phyloP scores from a whole-genome alignment of 495 filamentous ascomycete species.

The Penicillium lividum region DNA sequence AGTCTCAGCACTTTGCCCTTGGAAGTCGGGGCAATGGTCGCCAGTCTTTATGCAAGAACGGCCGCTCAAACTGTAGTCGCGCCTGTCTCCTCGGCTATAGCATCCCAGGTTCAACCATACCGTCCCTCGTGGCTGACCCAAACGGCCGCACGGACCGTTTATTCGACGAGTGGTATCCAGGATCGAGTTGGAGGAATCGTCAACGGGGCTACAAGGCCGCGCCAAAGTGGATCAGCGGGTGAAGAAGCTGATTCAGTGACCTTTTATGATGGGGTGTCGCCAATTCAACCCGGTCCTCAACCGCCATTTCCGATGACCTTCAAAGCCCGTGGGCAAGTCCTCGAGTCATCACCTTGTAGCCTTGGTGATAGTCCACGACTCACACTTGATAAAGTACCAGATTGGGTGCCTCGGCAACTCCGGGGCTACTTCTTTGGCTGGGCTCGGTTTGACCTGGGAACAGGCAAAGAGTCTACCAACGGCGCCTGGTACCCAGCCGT shows the following conservation, averaged over 20 bases:
- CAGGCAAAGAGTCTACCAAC: slow-evolving; percentile 14
- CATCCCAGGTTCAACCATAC: slow-evolving; percentile 35
- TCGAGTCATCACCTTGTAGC: slow-evolving; percentile 34
- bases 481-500: slow-evolving; percentile 54
- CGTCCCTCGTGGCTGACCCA: slow-evolving; percentile 43
- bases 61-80: slow-evolving; percentile 47
- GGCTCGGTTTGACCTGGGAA: slow-evolving; percentile 40
- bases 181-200: slow-evolving; percentile 32
- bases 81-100: slow-evolving; percentile 47
- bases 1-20: slow-evolving; percentile 63
- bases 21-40: slow-evolving; percentile 61
- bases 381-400: slow-evolving; percentile 40
- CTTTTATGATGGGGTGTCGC: slow-evolving; percentile 11
- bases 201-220: slow-evolving; percentile 20
- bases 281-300: slow-evolving; percentile 52
- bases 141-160: slow-evolving; percentile 44
- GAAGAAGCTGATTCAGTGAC: slow-evolving; percentile 20
- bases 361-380: slow-evolving; percentile 16
- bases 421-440: slow-evolving; percentile 66
- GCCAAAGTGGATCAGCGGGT: slow-evolving; percentile 12
- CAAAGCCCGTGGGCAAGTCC: slow-evolving; percentile 33
- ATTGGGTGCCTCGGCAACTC: slow-evolving; percentile 49
- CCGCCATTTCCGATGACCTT: slow-evolving; percentile 61
- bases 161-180: slow-evolving; percentile 38
- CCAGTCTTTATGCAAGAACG: slow-evolving; percentile 52